Evolutionary conservation across 2,329 filamentous ascomycete genomes (phyloP), one percentile per base, ranked within the genome.

Genomic region (Pestalotiopsis sp.): DNA sequence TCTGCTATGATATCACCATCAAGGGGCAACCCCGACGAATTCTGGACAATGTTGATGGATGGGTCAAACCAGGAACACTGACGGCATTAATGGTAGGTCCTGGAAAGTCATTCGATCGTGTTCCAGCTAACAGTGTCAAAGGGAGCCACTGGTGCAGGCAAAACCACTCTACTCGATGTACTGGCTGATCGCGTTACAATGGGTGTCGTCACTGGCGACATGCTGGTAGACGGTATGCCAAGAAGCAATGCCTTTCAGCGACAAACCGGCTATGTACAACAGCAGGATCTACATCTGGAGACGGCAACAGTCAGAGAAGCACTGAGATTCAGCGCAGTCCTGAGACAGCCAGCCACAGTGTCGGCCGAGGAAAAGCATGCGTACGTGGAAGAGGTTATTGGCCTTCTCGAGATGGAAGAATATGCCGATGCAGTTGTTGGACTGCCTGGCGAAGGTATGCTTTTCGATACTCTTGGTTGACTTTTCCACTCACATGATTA

Each of bases 351-450:
- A 0, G 89, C 88, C 60, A 84, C 91, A 64, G 86, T 93, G 17
- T 84, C 92, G 2, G 86, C 85, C 10, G 81, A 86, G 30, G 94
- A 97, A 76, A 97, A 97, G 83, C 80, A 95, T 4, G 91, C 89
- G 3, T 97, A 97, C 71, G 94, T 97, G n/a, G 91, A 96, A 61
- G 92, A 97, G 76, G 92, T 97, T 10, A 97, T 98, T 77, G 93
- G 92, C 80, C 87, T 98, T 24, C 84, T 98, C 30, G 94, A 96
- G 60, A 97, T 98, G 93, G 86, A 94, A 71, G 88, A 93, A 65
- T 97, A 96, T 74, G 94, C 94, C 13, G 94, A 97, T 77, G 94
- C 94, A 14, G 86, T 97, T 58, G 93, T 98, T 66, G 94, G 94
- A 84, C 91, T 97, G 35, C 93, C 93, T 4, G 94, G 94, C 70